Evolutionary conservation across 2,329 filamentous ascomycete genomes (phyloP).

Genomic region (Pyrenophora graminea): DNA sequence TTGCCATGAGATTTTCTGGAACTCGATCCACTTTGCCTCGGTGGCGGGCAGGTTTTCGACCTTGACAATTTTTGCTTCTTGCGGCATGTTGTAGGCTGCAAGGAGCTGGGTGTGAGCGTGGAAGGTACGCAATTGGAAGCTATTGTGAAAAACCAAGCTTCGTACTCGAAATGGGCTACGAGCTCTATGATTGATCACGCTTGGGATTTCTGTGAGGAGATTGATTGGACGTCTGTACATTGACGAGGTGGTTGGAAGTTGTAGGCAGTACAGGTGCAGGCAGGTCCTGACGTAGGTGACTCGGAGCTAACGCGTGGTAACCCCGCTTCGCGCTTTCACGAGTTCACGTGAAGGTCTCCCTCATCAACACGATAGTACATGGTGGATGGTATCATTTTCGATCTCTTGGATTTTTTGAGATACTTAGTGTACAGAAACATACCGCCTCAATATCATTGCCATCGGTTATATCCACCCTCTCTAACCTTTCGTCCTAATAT

Average conservation of each 20-base stretch:
- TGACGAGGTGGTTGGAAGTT: background rate
- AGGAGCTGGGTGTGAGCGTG: slow-evolving; percentile 11
- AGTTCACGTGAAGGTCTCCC: slow-evolving; percentile 3
- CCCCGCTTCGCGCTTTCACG: slow-evolving; percentile 22
- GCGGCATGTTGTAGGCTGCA: slow-evolving; percentile 42
- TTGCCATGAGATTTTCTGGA: slow-evolving; percentile 58
- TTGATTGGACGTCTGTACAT: background rate
- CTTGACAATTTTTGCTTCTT: slow-evolving; percentile 35
- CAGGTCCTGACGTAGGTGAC: slow-evolving; percentile 16
- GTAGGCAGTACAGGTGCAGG: background rate
- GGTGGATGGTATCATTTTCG: too few relatives aligned
- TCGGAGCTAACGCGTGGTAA: slow-evolving; percentile 6
- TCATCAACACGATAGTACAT: too few relatives aligned
- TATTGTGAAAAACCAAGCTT: background rate
- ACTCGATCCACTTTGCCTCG: slow-evolving; percentile 62
- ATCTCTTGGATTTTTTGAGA: too few relatives aligned
- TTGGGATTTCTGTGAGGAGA: background rate
- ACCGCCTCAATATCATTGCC: too few relatives aligned
- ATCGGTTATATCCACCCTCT: background rate
- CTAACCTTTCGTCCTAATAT: slow-evolving; percentile 27
- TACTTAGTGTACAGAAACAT: too few relatives aligned
- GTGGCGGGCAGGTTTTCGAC: slow-evolving; percentile 55
- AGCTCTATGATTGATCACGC: background rate
- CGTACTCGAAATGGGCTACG: background rate
- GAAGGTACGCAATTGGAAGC: slow-evolving; percentile 14